These are phyloP conservation scores for Eimeria necatrix DNA, from an alignment of 169 alveolate species.

Conservation along the genomic window DNA sequence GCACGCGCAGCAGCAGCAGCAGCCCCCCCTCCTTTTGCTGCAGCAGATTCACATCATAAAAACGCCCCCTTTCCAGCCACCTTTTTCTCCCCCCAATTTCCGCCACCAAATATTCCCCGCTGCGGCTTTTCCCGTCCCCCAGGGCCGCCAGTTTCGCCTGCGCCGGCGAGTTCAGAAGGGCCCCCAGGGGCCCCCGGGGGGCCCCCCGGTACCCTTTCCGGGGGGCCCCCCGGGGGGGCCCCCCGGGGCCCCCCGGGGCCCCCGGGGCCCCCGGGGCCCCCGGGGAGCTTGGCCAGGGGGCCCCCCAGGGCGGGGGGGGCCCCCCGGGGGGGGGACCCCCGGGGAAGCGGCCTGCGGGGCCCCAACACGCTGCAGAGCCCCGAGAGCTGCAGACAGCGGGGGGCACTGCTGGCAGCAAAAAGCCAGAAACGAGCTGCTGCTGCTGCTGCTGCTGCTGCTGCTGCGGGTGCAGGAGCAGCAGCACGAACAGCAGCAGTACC, in stretches of 20 bases:
- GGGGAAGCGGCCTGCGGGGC: neutral
- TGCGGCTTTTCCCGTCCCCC: slow-evolving; percentile 88
- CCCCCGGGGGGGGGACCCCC: neutral
- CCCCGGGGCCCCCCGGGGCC: too few relatives aligned
- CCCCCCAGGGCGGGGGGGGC: neutral
- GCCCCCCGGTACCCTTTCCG: too few relatives aligned
- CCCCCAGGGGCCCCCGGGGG: neutral
- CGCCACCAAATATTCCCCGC: slow-evolving; percentile 89
- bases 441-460: slow-evolving; percentile 31
- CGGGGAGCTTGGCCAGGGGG: neutral
- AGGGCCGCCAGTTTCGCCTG: slow-evolving; percentile 85
- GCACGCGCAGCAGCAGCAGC: slow-evolving; percentile 86
- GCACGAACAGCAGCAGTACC: neutral
- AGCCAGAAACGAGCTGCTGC: neutral
- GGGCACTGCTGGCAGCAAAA: neutral
- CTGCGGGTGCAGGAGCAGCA: slow-evolving; percentile 5
- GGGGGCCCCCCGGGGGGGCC: too few relatives aligned
- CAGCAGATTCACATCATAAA: slow-evolving; percentile 90
- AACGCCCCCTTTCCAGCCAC: slow-evolving; percentile 92
- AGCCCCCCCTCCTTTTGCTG: slow-evolving; percentile 89
- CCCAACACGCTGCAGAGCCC: neutral
- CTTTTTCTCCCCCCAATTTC: slow-evolving; percentile 89
- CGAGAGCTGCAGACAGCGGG: neutral
- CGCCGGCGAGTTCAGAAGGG: slow-evolving; percentile 87
- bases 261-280: neutral